Conservation (phyloP, 2,329 filamentous ascomycete genomes). For the Colletotrichum sp. region DNA sequence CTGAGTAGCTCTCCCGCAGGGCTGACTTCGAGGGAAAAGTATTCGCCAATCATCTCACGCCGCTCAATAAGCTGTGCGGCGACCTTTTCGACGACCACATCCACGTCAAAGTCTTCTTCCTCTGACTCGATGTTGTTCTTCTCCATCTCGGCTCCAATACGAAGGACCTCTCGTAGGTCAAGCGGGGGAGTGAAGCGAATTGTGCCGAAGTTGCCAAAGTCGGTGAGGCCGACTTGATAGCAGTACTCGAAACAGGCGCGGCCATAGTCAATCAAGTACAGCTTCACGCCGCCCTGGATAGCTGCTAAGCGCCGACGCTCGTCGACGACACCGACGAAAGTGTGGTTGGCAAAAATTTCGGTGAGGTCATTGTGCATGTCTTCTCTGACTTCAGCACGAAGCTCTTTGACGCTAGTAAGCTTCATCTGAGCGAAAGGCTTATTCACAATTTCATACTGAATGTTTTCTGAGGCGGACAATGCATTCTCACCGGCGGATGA, state of each 20-base stretch:
- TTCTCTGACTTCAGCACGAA: slow-evolving; percentile 81
- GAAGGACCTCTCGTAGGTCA: slow-evolving; percentile 72
- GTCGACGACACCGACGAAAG: slow-evolving; percentile 93
- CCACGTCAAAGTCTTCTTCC: slow-evolving; percentile 68
- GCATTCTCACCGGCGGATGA: slow-evolving; percentile 37
- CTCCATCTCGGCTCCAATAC: slow-evolving; percentile 76
- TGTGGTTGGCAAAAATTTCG: slow-evolving; percentile 85
- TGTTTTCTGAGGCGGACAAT: slow-evolving; percentile 47
- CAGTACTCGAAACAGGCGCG: slow-evolving; percentile 88
- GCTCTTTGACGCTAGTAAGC: slow-evolving; percentile 83
- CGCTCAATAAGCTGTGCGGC: slow-evolving; percentile 73
- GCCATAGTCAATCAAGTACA: slow-evolving; percentile 94
- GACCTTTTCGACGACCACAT: slow-evolving; percentile 70
- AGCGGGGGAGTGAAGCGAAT: slow-evolving; percentile 83
- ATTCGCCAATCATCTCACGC: slow-evolving; percentile 88
- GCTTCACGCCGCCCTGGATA: slow-evolving; percentile 89
- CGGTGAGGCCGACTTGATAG: slow-evolving; percentile 92
- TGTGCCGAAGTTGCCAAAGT: slow-evolving; percentile 92
- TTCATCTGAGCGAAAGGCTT: slow-evolving; percentile 74
- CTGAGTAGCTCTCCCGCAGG: slow-evolving; percentile 76
- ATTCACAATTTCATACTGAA: slow-evolving; percentile 75
- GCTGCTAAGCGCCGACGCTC: slow-evolving; percentile 86
- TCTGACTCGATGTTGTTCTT: slow-evolving; percentile 46
- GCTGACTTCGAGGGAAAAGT: slow-evolving; percentile 87
- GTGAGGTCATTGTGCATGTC: slow-evolving; percentile 85